A percentile compares a stretch with the other conserved stretches of the same genome.
Evolutionary conservation across 441 rosid genomes (phyloP).

Genomic region (Eugenia klotzschiana): DNA sequence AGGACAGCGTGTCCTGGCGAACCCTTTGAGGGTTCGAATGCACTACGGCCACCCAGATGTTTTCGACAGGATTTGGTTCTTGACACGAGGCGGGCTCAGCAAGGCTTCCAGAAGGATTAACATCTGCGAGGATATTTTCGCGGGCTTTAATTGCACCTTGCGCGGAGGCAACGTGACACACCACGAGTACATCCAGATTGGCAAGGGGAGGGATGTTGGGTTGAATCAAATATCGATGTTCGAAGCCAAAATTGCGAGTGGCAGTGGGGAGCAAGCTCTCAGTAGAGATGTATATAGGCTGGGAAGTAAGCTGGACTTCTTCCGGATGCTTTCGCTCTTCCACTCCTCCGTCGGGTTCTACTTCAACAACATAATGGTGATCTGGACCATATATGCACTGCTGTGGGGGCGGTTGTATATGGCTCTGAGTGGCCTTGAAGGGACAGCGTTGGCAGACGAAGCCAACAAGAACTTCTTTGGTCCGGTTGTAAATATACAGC

Average conservation of each 20-base stretch:
- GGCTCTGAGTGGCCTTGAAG: slow-evolving; percentile 7
- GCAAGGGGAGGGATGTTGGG: slow-evolving; percentile 9
- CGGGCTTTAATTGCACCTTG: slow-evolving; percentile 4
- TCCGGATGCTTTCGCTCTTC: slow-evolving; percentile 8
- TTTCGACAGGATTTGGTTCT: slow-evolving; percentile 7
- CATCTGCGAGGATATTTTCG: slow-evolving; percentile 2
- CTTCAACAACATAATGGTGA: slow-evolving; percentile 4
- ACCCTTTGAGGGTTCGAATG: slow-evolving; percentile 9
- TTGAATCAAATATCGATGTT: slow-evolving; percentile 8
- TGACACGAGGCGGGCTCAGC: slow-evolving; percentile 11
- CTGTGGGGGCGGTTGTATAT: slow-evolving; percentile 6
- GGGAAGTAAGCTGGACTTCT: slow-evolving; percentile 5
- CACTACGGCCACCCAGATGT: slow-evolving; percentile 11
- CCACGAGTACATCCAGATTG: slow-evolving; percentile 7
- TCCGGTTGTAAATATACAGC: neutral
- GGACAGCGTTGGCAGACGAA: neutral
- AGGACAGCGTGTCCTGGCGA: slow-evolving; percentile 1
- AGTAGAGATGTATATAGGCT: slow-evolving; percentile 6
- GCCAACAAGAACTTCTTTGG: neutral
- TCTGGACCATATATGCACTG: slow-evolving; percentile 1
- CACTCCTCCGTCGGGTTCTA: slow-evolving; percentile 7
- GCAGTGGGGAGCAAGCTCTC: slow-evolving; percentile 4
- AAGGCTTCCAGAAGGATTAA: slow-evolving; percentile 4
- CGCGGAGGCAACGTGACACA: slow-evolving; percentile 9
- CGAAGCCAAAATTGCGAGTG: slow-evolving; percentile 9